phyloP scores from a whole-genome alignment of 306 rosid species.

The Glycine soja region DNA sequence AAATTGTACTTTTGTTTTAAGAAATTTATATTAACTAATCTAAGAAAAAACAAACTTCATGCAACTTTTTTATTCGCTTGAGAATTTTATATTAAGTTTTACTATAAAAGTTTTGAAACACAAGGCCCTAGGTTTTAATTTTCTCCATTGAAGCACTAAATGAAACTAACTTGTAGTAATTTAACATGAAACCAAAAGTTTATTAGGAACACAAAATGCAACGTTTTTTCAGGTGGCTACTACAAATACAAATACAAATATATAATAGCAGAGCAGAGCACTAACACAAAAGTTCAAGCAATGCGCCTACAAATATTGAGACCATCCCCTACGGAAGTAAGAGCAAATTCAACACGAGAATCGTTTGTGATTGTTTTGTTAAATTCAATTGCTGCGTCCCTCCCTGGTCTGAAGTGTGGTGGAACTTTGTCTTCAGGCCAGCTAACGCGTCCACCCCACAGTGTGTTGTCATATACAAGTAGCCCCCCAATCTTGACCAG shows the following conservation, averaged over 20 bases:
- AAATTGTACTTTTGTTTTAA: no score
- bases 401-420: background rate
- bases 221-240: background rate
- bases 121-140: no score
- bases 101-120: no score
- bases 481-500: conserved; percentile 12
- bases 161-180: background rate
- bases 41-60: no score
- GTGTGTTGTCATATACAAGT: no score
- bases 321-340: background rate
- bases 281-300: no score
- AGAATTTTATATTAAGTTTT: no score
- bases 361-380: conserved; percentile 47
- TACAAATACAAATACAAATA: no score
- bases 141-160: background rate
- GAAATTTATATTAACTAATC: no score
- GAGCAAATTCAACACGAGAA: conserved; percentile 47
- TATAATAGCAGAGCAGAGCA: no score
- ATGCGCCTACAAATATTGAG: no score
- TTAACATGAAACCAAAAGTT: background rate
- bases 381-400: conserved; percentile 34
- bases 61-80: no score
- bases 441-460: background rate
- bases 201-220: background rate
- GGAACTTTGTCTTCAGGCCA: conserved; percentile 50